phyloP scores from a whole-genome alignment of 371 early-diverging fungal species.

The Lichtheimia ornata region DNA sequence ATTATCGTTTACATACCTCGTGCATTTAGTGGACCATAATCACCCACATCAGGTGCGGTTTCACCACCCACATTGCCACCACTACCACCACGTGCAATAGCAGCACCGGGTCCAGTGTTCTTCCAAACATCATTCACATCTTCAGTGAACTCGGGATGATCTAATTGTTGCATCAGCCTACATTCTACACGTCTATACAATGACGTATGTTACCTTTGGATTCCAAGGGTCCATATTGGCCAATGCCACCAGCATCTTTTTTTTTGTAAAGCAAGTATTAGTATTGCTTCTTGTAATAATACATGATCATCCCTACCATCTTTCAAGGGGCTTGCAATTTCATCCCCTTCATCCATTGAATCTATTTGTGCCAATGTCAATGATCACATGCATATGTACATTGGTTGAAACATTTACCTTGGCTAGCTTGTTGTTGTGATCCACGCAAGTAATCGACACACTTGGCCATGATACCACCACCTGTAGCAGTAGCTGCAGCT shows the following conservation, averaged over 20 bases:
- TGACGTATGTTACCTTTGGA: too few species aligned
- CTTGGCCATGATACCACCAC: conserved; percentile 6
- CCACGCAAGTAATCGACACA: conserved; percentile 8
- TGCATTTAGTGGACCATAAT: too few species aligned
- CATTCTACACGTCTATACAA: too few species aligned
- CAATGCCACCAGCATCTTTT: not conserved
- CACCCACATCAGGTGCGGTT: too few species aligned
- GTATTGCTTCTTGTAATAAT: not conserved
- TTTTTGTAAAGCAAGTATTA: not conserved
- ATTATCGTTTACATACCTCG: too few species aligned
- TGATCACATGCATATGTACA: not conserved
- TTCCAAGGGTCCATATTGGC: too few species aligned
- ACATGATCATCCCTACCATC: not conserved
- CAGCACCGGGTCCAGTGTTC: not conserved
- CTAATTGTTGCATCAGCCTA: too few species aligned
- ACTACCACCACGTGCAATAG: not conserved
- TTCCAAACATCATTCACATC: not conserved
- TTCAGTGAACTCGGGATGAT: too few species aligned
- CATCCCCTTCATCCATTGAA: not conserved
- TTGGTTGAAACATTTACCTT: not conserved
- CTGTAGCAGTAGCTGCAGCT: conserved; percentile 14
- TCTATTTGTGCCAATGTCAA: not conserved
- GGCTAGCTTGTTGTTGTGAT: not conserved
- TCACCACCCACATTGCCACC: too few species aligned
- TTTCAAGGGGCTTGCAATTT: not conserved